Conservation (phyloP, 2,329 filamentous ascomycete species). For the Beauveria pseudobassiana region DNA sequence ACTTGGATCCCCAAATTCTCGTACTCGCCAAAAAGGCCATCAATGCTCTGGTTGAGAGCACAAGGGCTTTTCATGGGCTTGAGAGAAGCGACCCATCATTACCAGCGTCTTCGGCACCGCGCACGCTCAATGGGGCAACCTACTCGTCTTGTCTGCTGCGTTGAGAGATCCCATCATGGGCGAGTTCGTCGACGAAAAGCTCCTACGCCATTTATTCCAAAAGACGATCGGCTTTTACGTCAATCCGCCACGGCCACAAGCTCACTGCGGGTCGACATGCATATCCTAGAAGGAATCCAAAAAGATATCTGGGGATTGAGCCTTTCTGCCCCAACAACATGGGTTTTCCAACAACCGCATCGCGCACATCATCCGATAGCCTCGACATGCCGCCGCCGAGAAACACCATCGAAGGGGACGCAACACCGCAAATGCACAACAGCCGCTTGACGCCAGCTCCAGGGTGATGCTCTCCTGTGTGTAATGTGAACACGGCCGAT, state of each 20-base stretch:
- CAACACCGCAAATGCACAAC: conserved; percentile 2
- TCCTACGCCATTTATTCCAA: conserved; percentile 53
- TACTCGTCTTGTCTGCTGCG: conserved; percentile 80
- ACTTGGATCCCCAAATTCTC: conserved; percentile 40
- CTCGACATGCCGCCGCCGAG: conserved; percentile 8
- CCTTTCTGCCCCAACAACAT: neutral
- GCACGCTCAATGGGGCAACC: conserved; percentile 96
- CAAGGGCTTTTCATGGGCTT: conserved; percentile 66
- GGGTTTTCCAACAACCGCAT: conserved; percentile 2
- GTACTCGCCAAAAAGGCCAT: conserved; percentile 56
- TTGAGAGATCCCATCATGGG: conserved; percentile 59
- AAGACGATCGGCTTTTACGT: conserved; percentile 72
- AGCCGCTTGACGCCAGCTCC: neutral
- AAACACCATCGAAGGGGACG: neutral
- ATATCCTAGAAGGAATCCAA: conserved; percentile 57
- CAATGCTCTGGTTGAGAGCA: conserved; percentile 74
- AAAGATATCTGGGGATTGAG: conserved; percentile 32
- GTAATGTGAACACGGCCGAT: neutral
- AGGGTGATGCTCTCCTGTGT: neutral
- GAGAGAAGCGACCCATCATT: conserved; percentile 64
- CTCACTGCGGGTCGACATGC: conserved; percentile 64
- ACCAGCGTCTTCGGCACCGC: conserved; percentile 96
- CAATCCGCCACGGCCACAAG: conserved; percentile 66
- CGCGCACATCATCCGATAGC: conserved; percentile 11
- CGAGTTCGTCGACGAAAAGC: conserved; percentile 46